Evolutionary conservation across 306 rosid genomes (phyloP), one percentile per base, ranked within the genome.

Genomic region (Pyrus pyrifolia): DNA sequence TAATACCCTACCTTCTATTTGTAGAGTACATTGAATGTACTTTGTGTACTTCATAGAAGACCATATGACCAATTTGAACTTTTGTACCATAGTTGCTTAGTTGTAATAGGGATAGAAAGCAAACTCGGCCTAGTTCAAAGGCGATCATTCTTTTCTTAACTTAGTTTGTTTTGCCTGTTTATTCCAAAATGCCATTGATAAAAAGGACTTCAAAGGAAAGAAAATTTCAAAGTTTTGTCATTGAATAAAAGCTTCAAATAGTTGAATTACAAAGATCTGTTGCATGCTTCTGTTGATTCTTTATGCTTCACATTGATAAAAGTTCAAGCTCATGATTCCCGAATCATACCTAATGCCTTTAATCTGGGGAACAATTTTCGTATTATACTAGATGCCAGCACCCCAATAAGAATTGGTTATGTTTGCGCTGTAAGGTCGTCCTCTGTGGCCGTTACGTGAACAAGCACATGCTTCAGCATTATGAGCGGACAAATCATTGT

Each of bases 391-490:
- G 96, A 68, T 90, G 96, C 77, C 84, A 94, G 72, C 89, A 94
- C 76, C 95, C 91, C 3, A 69, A 29, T 55, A 97, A 94, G 86
- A 94, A 90, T 77, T 92, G 98, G 97, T 22, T 90, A 71, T 94
- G 98, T 44, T 81, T 91, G 52, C 83, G 95, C 59, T 89, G 93
- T 45, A 90, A 94, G 86, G 85, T 89, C 0, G 92, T 94, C 4
- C 81, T 89, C 6, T 91, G 98, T 68, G 83, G 98, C 86, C 91
- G 96, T 51, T 94, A 91, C 72, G 95, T 90, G 27, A 94, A 89
- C 89, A 91, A 87, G 80, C 98, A 91, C 81, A 90, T 94, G 97
- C 96, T 90, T 40, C 78, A 78, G 52, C 97, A 92, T 81, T 89
- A 51, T 75, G 87, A 38, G 45, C 40, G 62, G 30, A 59, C 87